phyloP scores from a whole-genome alignment of 75 land plant genomes.

The Isoetes taiwanensis region DNA sequence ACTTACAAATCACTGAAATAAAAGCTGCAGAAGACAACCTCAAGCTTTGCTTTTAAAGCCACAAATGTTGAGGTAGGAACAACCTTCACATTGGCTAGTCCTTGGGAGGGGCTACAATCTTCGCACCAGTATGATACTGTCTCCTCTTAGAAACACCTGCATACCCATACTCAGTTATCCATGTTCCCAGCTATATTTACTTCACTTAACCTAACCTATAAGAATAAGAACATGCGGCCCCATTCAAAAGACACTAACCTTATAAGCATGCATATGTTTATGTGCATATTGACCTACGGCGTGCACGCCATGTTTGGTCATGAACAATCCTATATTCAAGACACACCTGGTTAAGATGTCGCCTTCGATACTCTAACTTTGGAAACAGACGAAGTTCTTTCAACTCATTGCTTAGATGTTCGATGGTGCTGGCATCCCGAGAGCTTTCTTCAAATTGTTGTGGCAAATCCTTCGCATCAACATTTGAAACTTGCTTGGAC shows the following conservation, averaged over 20 bases:
- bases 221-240: not conserved
- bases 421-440: too few species aligned
- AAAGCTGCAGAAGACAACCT: too few species aligned
- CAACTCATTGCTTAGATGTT: slow-evolving; percentile 11
- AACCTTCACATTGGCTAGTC: too few species aligned
- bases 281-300: not conserved
- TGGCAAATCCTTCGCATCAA: too few species aligned
- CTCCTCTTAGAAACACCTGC: slow-evolving; percentile 19
- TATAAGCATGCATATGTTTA: not conserved
- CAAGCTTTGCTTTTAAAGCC: too few species aligned
- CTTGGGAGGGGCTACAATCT: too few species aligned
- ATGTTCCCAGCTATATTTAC: not conserved
- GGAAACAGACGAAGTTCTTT: slow-evolving; percentile 23
- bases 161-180: not conserved
- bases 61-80: too few species aligned
- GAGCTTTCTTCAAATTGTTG: too few species aligned
- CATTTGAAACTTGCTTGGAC: too few species aligned
- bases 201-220: not conserved
- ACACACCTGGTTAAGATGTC: slow-evolving; percentile 17
- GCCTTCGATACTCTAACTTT: slow-evolving; percentile 17
- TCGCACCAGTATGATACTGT: slow-evolving; percentile 13
- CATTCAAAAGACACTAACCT: not conserved
- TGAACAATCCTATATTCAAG: not conserved
- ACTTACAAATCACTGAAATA: too few species aligned
- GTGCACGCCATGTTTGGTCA: not conserved